These are phyloP conservation scores for Pyrus hybrid DNA, from an alignment of 331 rosid genomes.

Conservation along the genomic window DNA sequence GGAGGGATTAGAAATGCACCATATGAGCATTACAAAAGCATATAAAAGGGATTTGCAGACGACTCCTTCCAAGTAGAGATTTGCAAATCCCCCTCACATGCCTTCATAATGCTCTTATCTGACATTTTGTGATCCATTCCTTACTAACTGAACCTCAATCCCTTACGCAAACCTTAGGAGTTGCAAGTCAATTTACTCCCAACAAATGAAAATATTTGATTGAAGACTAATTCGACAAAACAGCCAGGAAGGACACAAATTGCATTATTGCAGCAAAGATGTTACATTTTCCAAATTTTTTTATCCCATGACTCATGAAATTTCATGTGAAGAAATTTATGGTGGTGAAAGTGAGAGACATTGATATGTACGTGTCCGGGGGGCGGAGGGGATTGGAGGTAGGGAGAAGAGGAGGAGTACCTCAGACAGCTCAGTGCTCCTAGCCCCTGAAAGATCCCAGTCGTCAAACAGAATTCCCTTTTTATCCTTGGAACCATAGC, in stretches of 20 bases:
- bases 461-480: constrained; percentile 72
- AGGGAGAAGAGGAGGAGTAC: constrained; percentile 28
- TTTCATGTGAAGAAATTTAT: neutral
- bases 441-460: constrained; percentile 92
- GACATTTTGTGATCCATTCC: no score
- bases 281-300: neutral
- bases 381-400: neutral
- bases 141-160: no score
- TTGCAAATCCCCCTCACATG: no score
- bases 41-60: no score
- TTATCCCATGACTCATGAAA: neutral
- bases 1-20: no score
- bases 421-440: constrained; percentile 70
- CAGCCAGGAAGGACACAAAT: neutral
- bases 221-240: neutral
- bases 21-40: no score
- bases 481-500: constrained; percentile 82
- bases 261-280: neutral
- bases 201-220: neutral
- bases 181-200: neutral
- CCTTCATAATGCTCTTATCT: no score
- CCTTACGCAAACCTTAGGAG: no score
- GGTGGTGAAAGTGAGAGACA: neutral
- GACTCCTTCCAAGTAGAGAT: no score
- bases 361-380: no score